Conservation (phyloP, 2,329 filamentous ascomycete genomes). For the Sarocladium kiliense region DNA sequence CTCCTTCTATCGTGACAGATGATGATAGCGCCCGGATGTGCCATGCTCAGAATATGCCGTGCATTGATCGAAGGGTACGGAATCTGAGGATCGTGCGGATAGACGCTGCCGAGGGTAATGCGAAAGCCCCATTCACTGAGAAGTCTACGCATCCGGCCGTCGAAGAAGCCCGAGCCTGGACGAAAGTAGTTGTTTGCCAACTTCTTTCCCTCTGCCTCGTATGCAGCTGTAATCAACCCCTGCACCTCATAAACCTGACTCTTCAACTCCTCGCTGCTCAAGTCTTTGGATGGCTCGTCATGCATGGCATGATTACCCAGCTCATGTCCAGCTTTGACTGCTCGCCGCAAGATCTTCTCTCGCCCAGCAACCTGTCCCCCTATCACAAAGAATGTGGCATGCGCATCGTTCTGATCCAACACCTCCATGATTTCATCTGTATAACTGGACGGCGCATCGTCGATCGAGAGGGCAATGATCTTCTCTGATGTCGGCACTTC, state of each 20-base stretch:
- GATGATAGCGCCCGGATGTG: slow-evolving; percentile 70
- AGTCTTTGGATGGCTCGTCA: slow-evolving; percentile 67
- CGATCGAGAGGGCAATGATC: slow-evolving; percentile 77
- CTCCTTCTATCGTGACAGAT: slow-evolving; percentile 78
- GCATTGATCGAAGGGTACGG: slow-evolving; percentile 65
- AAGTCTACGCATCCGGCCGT: slow-evolving; percentile 58
- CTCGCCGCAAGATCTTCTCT: slow-evolving; percentile 48
- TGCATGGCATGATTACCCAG: slow-evolving; percentile 86
- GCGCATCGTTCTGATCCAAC: slow-evolving; percentile 60
- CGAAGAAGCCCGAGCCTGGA: slow-evolving; percentile 83
- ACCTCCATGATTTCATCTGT: slow-evolving; percentile 66
- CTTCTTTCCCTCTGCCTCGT: slow-evolving; percentile 37
- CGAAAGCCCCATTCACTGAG: slow-evolving; percentile 59
- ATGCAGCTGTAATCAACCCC: slow-evolving; percentile 50
- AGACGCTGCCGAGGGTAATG: slow-evolving; percentile 77
- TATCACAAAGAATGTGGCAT: slow-evolving; percentile 86
- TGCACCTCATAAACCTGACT: slow-evolving; percentile 63
- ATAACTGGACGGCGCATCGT: slow-evolving; percentile 74
- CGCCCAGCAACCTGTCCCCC: slow-evolving; percentile 64
- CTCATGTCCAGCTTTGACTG: slow-evolving; percentile 62
- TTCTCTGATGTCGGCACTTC: slow-evolving; percentile 55
- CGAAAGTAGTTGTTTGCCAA: slow-evolving; percentile 66
- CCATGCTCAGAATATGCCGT: slow-evolving; percentile 74
- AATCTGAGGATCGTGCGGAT: slow-evolving; percentile 90
- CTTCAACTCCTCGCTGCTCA: slow-evolving; percentile 55